Conservation (phyloP, 228 moss, liverwort and hornwort species). For the Sphagnum magellanicum region DNA sequence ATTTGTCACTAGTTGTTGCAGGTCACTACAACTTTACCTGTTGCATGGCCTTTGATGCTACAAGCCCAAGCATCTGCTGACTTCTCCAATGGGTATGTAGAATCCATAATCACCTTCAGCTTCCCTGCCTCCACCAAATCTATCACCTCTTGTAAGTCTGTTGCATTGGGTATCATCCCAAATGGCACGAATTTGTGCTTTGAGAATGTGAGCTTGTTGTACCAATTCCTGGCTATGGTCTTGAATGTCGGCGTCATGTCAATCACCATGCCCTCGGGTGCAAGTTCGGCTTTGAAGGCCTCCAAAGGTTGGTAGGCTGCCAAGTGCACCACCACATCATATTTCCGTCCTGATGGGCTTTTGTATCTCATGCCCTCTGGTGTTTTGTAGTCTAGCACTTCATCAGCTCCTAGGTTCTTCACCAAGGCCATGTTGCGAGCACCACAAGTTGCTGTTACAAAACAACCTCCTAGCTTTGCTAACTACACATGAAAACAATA, state of each 20-base stretch:
- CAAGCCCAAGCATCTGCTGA: constrained; percentile 39
- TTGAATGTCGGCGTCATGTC: constrained; percentile 52
- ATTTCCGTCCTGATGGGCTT: constrained; percentile 46
- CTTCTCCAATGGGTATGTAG: constrained; percentile 29
- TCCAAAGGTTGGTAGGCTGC: constrained; percentile 39
- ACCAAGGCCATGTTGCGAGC: constrained; percentile 43
- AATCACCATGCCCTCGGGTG: constrained; percentile 36
- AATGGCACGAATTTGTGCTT: constrained; percentile 43
- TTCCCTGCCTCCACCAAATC: constrained; percentile 30
- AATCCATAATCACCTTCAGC: constrained; percentile 41
- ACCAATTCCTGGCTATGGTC: constrained; percentile 32
- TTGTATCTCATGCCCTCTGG: constrained; percentile 19
- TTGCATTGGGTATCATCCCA: constrained; percentile 16
- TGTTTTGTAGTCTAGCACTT: constrained; percentile 50
- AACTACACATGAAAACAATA: constrained; percentile 17
- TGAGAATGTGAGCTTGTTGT: constrained; percentile 42
- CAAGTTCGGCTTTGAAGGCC: constrained; percentile 35
- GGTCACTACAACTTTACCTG: constrained; percentile 36
- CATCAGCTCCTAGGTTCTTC: constrained; percentile 40
- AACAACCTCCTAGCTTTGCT: constrained; percentile 42
- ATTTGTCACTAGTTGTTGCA: not conserved
- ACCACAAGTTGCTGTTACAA: constrained; percentile 52
- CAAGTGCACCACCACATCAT: constrained; percentile 47
- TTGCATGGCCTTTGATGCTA: constrained; percentile 46
- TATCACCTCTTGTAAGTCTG: constrained; percentile 20